phyloP scores from a whole-genome alignment of 441 rosid genomes.

The Omphalea diandra region DNA sequence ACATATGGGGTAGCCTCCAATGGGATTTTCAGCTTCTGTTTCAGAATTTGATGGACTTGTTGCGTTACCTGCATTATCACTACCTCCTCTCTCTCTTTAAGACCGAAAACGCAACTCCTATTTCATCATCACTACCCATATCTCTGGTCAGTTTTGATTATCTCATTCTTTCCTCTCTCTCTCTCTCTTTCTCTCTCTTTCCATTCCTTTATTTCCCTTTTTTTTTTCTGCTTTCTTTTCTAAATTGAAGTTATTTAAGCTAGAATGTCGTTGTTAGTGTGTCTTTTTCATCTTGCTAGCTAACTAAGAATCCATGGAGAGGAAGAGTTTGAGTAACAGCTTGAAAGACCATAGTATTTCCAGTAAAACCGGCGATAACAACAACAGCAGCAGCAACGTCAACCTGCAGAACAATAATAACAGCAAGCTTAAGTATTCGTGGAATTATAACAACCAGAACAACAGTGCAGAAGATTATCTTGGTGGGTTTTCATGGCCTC shows the following conservation, averaged over 20 bases:
- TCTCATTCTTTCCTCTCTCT: not conserved
- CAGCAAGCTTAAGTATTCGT: conserved; percentile 39
- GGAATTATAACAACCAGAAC: conserved; percentile 35
- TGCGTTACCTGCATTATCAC: conserved; percentile 8
- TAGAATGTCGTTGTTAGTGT: too few relatives aligned
- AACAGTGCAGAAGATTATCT: conserved; percentile 54
- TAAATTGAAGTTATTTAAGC: too few relatives aligned
- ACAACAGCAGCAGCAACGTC: conserved; percentile 9
- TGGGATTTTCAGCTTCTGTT: conserved; percentile 32
- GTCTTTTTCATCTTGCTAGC: conserved; percentile 28
- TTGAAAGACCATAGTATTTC: conserved; percentile 42
- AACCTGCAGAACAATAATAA: conserved; percentile 11
- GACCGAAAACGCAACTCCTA: conserved; percentile 15
- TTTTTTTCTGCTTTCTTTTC: not conserved
- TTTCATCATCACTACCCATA: conserved; percentile 13
- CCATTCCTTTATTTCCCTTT: not conserved
- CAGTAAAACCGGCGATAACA: conserved; percentile 23
- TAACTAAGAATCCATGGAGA: conserved; percentile 49
- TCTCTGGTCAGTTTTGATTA: conserved; percentile 28
- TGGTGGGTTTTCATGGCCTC: conserved; percentile 84
- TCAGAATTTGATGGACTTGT: conserved; percentile 31
- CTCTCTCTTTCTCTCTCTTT: not conserved
- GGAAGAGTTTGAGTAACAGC: conserved; percentile 51
- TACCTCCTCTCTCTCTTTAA: not conserved
- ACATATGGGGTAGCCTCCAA: conserved; percentile 28